Base-by-base conservation (phyloP, 768 basidiomycete species). In the Suillus subluteus region DNA sequence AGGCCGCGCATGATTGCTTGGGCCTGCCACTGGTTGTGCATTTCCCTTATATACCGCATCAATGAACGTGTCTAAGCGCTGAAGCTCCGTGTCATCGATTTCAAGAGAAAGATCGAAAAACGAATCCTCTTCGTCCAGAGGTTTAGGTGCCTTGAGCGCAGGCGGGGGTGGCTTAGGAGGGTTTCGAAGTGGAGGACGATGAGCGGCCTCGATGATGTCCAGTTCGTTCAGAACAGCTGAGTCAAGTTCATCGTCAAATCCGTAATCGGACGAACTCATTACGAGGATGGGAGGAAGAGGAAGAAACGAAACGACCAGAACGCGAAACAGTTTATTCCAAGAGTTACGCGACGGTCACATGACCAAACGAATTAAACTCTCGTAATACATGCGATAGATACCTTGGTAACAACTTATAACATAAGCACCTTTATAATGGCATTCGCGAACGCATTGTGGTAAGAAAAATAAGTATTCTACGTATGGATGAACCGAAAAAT, bases 241-340 rank as follows among this genome's bases (percentile, higher is more conserved):
- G 76, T 92, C 85, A 46, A 90, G 70, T 5, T 90, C 89, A 67
- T 87, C 88, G 68, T 86, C 85, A 73, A 91, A 94, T 73, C 88
- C 92, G 50, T 83, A 88, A 79, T 92, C 91, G 43, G 90, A 92
- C 81, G 88, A 91, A 91, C 94, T 92, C 67, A 71, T 68, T 37
- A 54, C 48, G 64, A 62, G 43, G 15, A 56, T 9, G 15, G 61
- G 44, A 63, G 40, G 54, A 66, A 59, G 21, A 32, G 9, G 18
- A 41, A 63, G 21, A 40, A 58, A 62, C 7, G 21, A 52, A 26
- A 63, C 30, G 41, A 46, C 32, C 37, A 44, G 8, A 62, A 23
- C 56, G 46, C 48, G 41, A 37, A 37, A 59, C 30, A 37, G 35
- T 56, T 56, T 37, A 56, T n/a, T 56, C 15, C 2, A 18, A 18